Base-by-base conservation (phyloP, 768 basidiomycete genomes). In the Baorangia bicolor region DNA sequence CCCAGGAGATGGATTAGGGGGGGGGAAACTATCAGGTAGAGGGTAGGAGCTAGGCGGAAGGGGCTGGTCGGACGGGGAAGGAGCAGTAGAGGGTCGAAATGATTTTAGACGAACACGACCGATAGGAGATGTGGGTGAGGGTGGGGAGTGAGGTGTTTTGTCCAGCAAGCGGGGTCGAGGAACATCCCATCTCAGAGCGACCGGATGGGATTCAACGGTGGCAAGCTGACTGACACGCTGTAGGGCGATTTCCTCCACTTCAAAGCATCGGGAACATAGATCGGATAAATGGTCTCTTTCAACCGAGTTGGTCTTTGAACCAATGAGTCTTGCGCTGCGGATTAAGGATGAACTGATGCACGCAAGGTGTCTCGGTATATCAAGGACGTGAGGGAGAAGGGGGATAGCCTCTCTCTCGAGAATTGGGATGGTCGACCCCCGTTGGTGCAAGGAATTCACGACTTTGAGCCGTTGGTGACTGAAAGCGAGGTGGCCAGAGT, bases 351-450 rank as follows among this genome's bases (percentile, higher is more conserved):
- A 88, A 10, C 86, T 82, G 53, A 94, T 76, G 50, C 85, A 79
- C 16, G 91, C 90, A 34, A 94, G 78, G 61, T 93, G 86, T 64
- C 83, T 84, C 3, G 91, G 85, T 47, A 91, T 75, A 67, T 95
- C 94, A 49, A 92, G 75, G 38, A 89, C 74, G 64, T 90, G 81
- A 4, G 92, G 90, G 28, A 87, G 78, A 35, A 81, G 74, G 12
- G 90, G 88, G 18, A 92, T 81, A 5, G 88, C 78, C 67, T 94
- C 91, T 60, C 81, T 77, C 55, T 83, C 78, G 25, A 94, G 74
- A 16, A 78, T 68, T 5, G 82, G 76, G 70, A 90, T 83, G 2
- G 64, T 76, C 4, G 75, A 70, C 9, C 79, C 78, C 33, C 88
- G 81, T 60, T 86, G 81, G 33, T 80, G 78, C 42, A 90, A 73